phyloP scores from a whole-genome alignment of 768 basidiomycete genomes.

The Lactarius quietus region DNA sequence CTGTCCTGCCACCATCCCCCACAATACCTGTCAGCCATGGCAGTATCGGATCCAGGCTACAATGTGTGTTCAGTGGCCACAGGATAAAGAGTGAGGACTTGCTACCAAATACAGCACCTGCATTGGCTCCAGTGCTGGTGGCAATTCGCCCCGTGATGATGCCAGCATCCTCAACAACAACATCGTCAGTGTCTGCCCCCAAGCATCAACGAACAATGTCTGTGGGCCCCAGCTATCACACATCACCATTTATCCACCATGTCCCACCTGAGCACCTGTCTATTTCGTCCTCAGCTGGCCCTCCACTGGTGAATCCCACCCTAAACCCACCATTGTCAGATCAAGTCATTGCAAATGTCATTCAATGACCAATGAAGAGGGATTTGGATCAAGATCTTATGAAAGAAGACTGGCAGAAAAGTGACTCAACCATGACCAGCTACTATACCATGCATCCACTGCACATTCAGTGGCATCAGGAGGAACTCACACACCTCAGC shows the following conservation, averaged over 20 bases:
- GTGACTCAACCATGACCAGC: conserved; percentile 72
- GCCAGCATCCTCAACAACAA: conserved; percentile 30
- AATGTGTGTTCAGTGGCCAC: conserved; percentile 54
- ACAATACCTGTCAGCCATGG: conserved; percentile 24
- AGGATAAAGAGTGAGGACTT: conserved; percentile 56
- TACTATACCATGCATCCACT: conserved; percentile 70
- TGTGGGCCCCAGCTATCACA: conserved; percentile 15
- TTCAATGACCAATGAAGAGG: conserved; percentile 31
- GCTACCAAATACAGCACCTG: conserved; percentile 23
- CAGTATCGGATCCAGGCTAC: conserved; percentile 47
- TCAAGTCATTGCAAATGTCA: conserved; percentile 27
- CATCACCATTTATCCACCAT: conserved; percentile 5
- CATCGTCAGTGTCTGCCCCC: conserved; percentile 24
- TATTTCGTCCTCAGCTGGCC: neutral
- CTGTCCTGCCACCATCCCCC: conserved; percentile 30
- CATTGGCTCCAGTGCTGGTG: conserved; percentile 1
- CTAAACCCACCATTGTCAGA: conserved; percentile 26
- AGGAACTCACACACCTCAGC: conserved; percentile 54
- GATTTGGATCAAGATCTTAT: conserved; percentile 31
- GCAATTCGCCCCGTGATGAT: conserved; percentile 22
- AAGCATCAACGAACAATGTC: conserved; percentile 14
- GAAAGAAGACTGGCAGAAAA: conserved; percentile 77
- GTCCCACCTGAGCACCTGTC: neutral
- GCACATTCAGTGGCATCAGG: conserved; percentile 38
- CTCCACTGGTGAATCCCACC: neutral